Conservation (phyloP, 495 filamentous ascomycete species). For the Lepidopterella palustris region DNA sequence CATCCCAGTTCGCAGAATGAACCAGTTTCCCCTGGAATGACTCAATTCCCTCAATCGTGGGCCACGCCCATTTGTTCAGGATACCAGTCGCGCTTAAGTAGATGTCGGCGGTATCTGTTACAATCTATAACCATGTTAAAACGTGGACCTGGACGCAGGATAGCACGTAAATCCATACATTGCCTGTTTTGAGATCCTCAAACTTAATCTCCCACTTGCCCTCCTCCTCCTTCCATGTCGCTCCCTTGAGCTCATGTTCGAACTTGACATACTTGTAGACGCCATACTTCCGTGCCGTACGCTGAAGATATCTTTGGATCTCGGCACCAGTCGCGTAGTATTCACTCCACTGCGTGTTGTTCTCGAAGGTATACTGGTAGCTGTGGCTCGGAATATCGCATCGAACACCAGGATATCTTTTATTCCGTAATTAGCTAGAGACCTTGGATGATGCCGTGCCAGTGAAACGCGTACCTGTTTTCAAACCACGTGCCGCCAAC, state of each 20-base stretch:
- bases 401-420: constrained; percentile 5
- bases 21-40: constrained; percentile 17
- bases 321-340: constrained; percentile 29
- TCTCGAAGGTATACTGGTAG: constrained; percentile 34
- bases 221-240: constrained; percentile 29
- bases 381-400: constrained; percentile 20
- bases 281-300: constrained; percentile 32
- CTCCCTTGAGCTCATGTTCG: constrained; percentile 21
- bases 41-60: constrained; percentile 17
- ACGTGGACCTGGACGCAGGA: not conserved
- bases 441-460: not conserved
- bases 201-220: constrained; percentile 33
- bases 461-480: constrained; percentile 1
- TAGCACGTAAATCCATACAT: not conserved
- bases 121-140: not conserved
- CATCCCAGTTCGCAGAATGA: constrained; percentile 21
- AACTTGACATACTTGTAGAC: constrained; percentile 31
- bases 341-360: constrained; percentile 32
- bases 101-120: constrained; percentile 16
- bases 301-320: constrained; percentile 30
- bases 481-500: not conserved
- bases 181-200: not conserved
- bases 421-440: not conserved
- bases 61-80: constrained; percentile 22
- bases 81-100: constrained; percentile 20